These are phyloP conservation scores for Metschnikowia vanudenii DNA, from an alignment of 805 yeast genomes.

Conservation along the genomic window DNA sequence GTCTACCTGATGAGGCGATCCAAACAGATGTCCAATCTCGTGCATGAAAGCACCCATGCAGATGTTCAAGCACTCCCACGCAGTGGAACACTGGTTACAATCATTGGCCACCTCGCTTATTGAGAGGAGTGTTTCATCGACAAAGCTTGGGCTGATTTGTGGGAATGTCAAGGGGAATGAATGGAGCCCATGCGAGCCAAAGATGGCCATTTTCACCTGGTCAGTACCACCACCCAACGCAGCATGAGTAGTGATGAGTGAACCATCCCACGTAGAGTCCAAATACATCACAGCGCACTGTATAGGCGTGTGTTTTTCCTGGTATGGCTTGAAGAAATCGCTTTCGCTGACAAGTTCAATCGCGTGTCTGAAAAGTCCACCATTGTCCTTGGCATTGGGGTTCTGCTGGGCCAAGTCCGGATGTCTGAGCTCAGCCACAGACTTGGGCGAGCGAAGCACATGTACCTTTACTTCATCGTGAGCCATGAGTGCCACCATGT, in stretches of 20 bases:
- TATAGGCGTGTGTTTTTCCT: constrained; percentile 41
- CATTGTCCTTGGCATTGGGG: constrained; percentile 63
- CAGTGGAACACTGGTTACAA: constrained; percentile 74
- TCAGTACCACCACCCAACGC: constrained; percentile 89
- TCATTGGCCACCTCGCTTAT: constrained; percentile 86
- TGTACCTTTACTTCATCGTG: constrained; percentile 74
- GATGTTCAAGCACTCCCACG: constrained; percentile 86
- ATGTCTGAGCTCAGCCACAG: constrained; percentile 70
- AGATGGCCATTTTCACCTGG: constrained; percentile 74
- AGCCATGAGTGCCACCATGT: constrained; percentile 50
- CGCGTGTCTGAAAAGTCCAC: constrained; percentile 78
- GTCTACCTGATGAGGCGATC: constrained; percentile 86
- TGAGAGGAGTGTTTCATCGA: constrained; percentile 67
- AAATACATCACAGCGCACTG: constrained; percentile 84
- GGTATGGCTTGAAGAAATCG: constrained; percentile 44
- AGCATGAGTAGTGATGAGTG: constrained; percentile 79
- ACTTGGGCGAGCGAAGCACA: constrained; percentile 61
- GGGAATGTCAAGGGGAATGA: constrained; percentile 90
- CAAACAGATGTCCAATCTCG: constrained; percentile 88
- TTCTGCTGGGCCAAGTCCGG: constrained; percentile 88
- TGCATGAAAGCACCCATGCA: constrained; percentile 94
- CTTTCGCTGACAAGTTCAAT: constrained; percentile 56
- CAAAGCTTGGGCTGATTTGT: constrained; percentile 61
- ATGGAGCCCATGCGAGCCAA: constrained; percentile 89
- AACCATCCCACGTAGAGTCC: constrained; percentile 82